phyloP scores from a whole-genome alignment of 148 eudicot species.

The Cornus suecica region DNA sequence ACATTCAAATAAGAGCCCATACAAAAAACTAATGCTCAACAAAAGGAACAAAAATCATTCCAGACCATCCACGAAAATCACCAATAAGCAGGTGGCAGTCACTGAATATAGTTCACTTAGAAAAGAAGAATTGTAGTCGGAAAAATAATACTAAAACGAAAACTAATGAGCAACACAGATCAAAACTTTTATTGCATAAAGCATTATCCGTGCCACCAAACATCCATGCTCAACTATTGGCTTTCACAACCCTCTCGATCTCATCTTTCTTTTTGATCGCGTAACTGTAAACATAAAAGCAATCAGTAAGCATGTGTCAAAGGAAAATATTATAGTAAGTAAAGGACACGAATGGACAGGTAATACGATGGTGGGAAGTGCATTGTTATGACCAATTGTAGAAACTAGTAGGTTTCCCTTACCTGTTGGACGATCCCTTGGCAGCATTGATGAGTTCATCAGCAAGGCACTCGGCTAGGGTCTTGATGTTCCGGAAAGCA shows the following conservation, averaged over 20 bases:
- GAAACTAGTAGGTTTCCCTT: neutral
- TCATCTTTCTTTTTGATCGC: constrained; percentile 43
- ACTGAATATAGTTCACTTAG: too few species aligned
- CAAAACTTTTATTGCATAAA: neutral
- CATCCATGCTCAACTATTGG: constrained; percentile 29
- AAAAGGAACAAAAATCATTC: too few species aligned
- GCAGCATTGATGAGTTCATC: constrained; percentile 50
- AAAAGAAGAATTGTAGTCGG: too few species aligned
- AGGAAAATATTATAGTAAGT: neutral
- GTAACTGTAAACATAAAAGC: constrained; percentile 20
- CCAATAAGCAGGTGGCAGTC: too few species aligned
- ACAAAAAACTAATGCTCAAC: too few species aligned
- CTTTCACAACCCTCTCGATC: constrained; percentile 42
- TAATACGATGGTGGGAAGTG: neutral
- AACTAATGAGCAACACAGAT: neutral
- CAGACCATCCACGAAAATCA: too few species aligned
- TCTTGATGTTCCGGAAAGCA: constrained; percentile 41
- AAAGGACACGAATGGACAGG: neutral
- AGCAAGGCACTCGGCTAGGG: constrained; percentile 45
- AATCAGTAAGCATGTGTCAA: neutral
- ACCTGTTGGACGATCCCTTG: constrained; percentile 49
- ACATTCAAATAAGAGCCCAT: too few species aligned
- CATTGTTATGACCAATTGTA: neutral
- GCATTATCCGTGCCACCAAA: neutral
- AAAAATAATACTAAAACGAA: too few species aligned